Conservation (phyloP, 2,329 filamentous ascomycete species). For the Corniculantispora saksenae region DNA sequence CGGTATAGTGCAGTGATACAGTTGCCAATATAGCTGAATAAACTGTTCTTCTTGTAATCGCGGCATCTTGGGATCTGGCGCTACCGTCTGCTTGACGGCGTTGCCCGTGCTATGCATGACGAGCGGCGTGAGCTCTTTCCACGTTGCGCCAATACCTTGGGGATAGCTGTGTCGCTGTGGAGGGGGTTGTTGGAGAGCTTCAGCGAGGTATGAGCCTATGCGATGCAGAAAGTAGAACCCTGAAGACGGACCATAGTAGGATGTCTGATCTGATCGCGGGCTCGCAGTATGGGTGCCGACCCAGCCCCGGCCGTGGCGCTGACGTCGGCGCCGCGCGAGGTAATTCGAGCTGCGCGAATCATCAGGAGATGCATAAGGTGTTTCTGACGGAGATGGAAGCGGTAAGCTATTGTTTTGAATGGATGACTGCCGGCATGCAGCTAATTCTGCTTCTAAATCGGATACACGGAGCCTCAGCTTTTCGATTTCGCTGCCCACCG, state of each 20-base stretch:
- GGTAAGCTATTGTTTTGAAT: not conserved
- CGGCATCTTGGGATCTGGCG: conserved; percentile 29
- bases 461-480: not conserved
- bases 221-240: conserved; percentile 46
- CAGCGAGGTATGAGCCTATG: conserved; percentile 39
- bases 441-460: not conserved
- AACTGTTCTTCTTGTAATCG: conserved; percentile 48
- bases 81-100: not conserved
- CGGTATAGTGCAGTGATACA: conserved; percentile 41
- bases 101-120: not conserved
- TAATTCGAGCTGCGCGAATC: not conserved
- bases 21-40: conserved; percentile 48
- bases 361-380: not conserved
- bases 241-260: conserved; percentile 48
- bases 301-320: conserved; percentile 22
- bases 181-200: conserved; percentile 31
- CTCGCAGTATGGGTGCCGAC: conserved; percentile 38
- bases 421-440: not conserved
- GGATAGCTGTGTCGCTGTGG: conserved; percentile 1
- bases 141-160: not conserved
- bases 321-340: not conserved
- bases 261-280: conserved; percentile 35
- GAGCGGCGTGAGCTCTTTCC: not conserved
- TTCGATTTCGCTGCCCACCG: not conserved
- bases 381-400: not conserved